phyloP scores from a whole-genome alignment of 768 basidiomycete genomes.

The Suillus subaureus region DNA sequence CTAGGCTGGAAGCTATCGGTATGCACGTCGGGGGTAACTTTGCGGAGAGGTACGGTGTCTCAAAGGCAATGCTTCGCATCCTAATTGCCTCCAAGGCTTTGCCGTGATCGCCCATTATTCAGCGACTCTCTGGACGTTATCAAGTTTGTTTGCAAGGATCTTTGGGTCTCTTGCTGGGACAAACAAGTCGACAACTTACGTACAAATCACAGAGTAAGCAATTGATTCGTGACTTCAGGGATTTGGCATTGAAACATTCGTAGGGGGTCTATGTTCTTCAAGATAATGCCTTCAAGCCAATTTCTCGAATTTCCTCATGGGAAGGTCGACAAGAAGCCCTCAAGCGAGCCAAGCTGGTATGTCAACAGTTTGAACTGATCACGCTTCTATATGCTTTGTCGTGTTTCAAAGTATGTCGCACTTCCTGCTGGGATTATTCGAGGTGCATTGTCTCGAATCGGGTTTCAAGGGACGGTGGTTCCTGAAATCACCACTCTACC shows the following conservation, averaged over 20 bases:
- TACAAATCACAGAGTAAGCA: constrained; percentile 86
- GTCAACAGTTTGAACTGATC: constrained; percentile 19
- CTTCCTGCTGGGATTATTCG: constrained; percentile 84
- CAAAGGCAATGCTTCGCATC: background rate
- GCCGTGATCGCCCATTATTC: constrained; percentile 74
- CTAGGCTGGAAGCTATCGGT: constrained; percentile 81
- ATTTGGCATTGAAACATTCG: background rate
- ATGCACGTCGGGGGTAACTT: constrained; percentile 85
- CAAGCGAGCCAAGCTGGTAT: constrained; percentile 69
- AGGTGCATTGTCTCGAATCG: constrained; percentile 79
- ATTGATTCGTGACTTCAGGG: background rate
- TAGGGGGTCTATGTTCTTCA: constrained; percentile 94
- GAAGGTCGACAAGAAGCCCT: constrained; percentile 75
- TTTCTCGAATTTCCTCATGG: constrained; percentile 80
- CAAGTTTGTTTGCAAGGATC: constrained; percentile 95
- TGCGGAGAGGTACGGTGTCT: constrained; percentile 68
- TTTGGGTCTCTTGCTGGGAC: constrained; percentile 92
- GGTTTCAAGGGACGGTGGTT: constrained; percentile 70
- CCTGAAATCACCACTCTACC: constrained; percentile 83
- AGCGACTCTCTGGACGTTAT: constrained; percentile 85
- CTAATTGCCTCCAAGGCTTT: constrained; percentile 52
- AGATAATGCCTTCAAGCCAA: constrained; percentile 88
- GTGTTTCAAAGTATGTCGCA: constrained; percentile 65
- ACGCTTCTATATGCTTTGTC: constrained; percentile 9
- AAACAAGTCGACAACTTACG: constrained; percentile 95